A percentile compares a stretch with the other conserved stretches of the same genome.
Evolutionary conservation across 73 alveolate genomes (phyloP).

Genomic region (Stentor coeruleus): DNA sequence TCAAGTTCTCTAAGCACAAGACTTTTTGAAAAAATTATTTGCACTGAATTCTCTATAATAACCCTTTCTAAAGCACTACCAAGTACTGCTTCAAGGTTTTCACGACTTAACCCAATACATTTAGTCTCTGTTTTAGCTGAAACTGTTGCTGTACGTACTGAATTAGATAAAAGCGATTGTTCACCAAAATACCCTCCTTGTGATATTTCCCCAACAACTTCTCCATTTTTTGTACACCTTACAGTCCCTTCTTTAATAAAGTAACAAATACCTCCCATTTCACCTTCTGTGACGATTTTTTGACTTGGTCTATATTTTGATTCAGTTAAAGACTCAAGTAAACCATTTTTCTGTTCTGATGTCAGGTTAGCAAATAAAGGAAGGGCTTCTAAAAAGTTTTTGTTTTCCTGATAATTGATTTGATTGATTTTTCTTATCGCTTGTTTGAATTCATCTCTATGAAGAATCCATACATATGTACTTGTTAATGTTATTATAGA

Average conservation of each 20-base stretch:
- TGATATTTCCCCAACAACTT: constrained; percentile 43
- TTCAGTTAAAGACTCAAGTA: background rate
- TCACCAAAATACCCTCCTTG: constrained; percentile 52
- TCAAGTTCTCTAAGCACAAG: constrained; percentile 23
- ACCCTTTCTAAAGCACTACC: constrained; percentile 42
- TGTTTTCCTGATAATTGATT: constrained; percentile 30
- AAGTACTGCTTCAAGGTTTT: constrained; percentile 32
- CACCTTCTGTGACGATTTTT: constrained; percentile 72
- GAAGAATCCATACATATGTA: constrained; percentile 79
- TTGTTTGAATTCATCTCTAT: constrained; percentile 79
- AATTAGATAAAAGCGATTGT: constrained; percentile 32
- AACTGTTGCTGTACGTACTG: constrained; percentile 47
- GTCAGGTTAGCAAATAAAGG: constrained; percentile 16
- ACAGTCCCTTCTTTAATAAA: constrained; percentile 65
- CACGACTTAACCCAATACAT: constrained; percentile 44
- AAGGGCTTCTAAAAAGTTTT: constrained; percentile 34
- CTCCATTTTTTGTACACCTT: constrained; percentile 49
- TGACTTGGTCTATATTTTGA: constrained; percentile 32
- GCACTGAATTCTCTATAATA: constrained; percentile 34
- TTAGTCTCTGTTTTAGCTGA: constrained; percentile 41
- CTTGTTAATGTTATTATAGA: constrained; percentile 66
- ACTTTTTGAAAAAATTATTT: constrained; percentile 32
- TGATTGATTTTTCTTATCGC: constrained; percentile 32
- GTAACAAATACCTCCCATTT: constrained; percentile 69
- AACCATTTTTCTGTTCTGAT: background rate